Evolutionary conservation across 2,329 filamentous ascomycete species (phyloP).

Genomic region (Penicillium hordei): DNA sequence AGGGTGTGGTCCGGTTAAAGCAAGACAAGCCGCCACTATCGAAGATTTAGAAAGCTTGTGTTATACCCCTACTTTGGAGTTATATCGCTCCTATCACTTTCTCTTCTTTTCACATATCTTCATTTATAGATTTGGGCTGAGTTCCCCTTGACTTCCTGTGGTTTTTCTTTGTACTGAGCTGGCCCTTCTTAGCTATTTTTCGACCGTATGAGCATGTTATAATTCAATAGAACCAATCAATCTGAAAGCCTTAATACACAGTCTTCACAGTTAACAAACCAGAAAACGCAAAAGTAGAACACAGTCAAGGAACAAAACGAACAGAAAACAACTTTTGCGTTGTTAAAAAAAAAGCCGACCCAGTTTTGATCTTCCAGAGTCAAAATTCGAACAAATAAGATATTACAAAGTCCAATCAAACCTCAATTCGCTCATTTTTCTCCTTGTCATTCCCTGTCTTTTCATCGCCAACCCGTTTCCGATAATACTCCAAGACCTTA

Average conservation of each 20-base stretch:
- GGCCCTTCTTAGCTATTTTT: not conserved
- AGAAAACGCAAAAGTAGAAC: not conserved
- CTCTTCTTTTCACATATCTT: conserved; percentile 8
- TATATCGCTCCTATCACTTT: not conserved
- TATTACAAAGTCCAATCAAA: conserved; percentile 9
- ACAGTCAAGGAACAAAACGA: not conserved
- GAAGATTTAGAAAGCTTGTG: conserved; percentile 29
- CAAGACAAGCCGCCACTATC: conserved; percentile 40
- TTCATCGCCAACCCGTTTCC: conserved; percentile 22
- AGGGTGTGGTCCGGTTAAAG: conserved; percentile 50
- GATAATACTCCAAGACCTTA: conserved; percentile 40
- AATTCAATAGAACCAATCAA: conserved; percentile 2
- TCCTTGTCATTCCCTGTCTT: not conserved
- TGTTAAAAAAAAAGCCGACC: conserved; percentile 8
- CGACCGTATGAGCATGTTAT: not conserved
- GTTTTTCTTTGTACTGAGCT: not conserved
- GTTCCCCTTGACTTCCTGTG: not conserved
- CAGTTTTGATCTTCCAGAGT: conserved; percentile 10
- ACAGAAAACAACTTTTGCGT: conserved; percentile 8
- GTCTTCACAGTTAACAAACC: not conserved
- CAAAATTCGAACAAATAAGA: conserved; percentile 1
- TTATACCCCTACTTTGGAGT: conserved; percentile 4
- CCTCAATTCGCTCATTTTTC: conserved; percentile 14
- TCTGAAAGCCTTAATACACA: not conserved
- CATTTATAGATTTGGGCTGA: conserved; percentile 8